A percentile compares a stretch with the other conserved stretches of the same genome.
phyloP scores from a whole-genome alignment of 2,329 filamentous ascomycete genomes.

The Apiospora marii region DNA sequence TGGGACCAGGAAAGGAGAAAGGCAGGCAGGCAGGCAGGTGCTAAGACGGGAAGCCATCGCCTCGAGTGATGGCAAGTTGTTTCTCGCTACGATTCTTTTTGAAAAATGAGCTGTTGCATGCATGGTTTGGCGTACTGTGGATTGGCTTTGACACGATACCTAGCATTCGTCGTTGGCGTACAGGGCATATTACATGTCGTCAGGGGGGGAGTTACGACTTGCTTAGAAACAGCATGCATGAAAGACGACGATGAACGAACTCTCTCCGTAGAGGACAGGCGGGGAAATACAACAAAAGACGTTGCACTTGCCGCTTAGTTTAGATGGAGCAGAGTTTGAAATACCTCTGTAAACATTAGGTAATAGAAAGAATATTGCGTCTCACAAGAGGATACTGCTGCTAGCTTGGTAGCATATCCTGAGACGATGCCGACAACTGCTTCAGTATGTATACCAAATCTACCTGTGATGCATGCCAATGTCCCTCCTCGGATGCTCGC shows the following conservation, averaged over 20 bases:
- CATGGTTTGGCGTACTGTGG: conserved; percentile 17
- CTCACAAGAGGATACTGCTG: background rate
- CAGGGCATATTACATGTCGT: conserved; percentile 3
- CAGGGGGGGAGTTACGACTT: background rate
- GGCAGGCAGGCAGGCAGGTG: background rate
- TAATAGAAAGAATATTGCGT: background rate
- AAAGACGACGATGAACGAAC: background rate
- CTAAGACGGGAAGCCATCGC: background rate
- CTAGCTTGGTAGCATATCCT: background rate
- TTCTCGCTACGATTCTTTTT: background rate
- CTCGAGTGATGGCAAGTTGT: background rate
- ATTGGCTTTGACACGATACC: conserved; percentile 18
- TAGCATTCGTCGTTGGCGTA: conserved; percentile 19
- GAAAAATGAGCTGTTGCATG: conserved; percentile 9
- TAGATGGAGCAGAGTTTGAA: background rate
- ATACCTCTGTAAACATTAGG: background rate
- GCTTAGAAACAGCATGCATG: conserved; percentile 4
- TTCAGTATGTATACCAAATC: background rate
- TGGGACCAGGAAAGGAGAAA: background rate
- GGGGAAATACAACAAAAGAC: background rate
- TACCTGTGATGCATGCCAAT: background rate
- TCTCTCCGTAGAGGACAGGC: background rate
- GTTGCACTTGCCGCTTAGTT: background rate
- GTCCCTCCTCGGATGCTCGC: background rate
- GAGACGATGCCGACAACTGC: background rate